Conservation (phyloP, 2,329 filamentous ascomycete species). For the Ilyonectria destructans region DNA sequence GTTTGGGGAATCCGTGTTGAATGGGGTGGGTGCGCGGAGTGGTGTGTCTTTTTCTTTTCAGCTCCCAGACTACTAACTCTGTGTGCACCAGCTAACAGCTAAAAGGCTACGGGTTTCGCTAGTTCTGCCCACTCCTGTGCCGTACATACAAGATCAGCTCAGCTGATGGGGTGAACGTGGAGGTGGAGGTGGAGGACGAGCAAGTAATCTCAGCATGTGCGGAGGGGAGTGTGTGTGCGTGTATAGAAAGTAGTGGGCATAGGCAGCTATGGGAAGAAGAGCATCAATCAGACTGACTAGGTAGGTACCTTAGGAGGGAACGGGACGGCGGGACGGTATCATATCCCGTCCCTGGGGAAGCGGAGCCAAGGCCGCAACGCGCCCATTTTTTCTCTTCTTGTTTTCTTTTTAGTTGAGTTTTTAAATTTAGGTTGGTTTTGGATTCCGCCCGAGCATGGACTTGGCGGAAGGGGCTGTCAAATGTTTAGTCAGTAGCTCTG, state of each 20-base stretch:
- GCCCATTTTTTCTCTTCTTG: conserved; percentile 1
- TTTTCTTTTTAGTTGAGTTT: conserved; percentile 1
- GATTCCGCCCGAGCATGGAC: conserved; percentile 17
- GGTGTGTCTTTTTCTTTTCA: conserved; percentile 33
- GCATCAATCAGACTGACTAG: not conserved
- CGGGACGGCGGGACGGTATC: conserved; percentile 1
- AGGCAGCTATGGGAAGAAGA: not conserved
- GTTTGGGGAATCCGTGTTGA: conserved; percentile 43
- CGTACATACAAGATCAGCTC: conserved; percentile 15
- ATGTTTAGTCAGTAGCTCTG: not conserved
- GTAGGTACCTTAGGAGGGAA: not conserved
- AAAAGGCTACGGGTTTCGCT: conserved; percentile 11
- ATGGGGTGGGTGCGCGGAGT: conserved; percentile 23
- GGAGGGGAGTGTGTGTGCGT: not conserved
- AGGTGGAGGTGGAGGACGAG: conserved; percentile 9
- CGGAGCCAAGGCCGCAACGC: conserved; percentile 16
- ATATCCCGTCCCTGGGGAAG: conserved; percentile 20
- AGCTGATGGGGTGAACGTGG: conserved; percentile 23
- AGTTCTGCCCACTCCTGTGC: conserved; percentile 10
- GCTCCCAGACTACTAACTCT: conserved; percentile 31
- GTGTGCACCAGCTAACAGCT: conserved; percentile 18
- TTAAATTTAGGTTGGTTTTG: not conserved
- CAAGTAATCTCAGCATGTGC: not conserved
- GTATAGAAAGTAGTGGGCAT: not conserved
- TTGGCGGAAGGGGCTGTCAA: conserved; percentile 3